Conservation (phyloP, 495 filamentous ascomycete genomes). For the Rhizodiscina lignyota region DNA sequence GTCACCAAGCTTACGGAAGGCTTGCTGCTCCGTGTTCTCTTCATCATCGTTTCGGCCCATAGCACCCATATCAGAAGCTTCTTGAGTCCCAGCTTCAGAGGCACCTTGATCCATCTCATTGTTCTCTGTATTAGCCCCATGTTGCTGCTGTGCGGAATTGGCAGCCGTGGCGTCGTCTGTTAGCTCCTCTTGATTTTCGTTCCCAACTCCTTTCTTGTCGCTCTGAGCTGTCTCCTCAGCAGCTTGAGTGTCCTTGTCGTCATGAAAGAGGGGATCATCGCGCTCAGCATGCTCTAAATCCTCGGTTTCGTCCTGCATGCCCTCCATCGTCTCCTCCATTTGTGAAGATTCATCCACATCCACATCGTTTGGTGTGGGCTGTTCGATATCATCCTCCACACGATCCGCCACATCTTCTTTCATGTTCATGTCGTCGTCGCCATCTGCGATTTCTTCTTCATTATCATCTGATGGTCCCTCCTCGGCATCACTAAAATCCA, state of each 20-base stretch:
- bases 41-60: no score
- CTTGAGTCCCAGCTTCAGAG: constrained; percentile 10
- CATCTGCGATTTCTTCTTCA: constrained; percentile 3
- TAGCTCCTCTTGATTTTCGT: no score
- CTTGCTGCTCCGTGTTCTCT: no score
- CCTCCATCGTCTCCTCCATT: background rate
- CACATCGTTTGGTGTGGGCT: background rate
- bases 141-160: constrained; percentile 10
- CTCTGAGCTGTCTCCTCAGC: background rate
- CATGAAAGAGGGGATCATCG: background rate
- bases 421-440: constrained; percentile 1
- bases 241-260: background rate
- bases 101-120: constrained; percentile 7
- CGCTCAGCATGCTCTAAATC: background rate
- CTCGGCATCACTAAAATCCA: constrained; percentile 43
- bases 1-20: constrained; percentile 86
- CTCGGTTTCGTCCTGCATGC: background rate
- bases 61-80: constrained; percentile 13
- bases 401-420: constrained; percentile 1
- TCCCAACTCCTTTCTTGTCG: background rate
- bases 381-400: background rate
- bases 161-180: no score
- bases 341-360: background rate
- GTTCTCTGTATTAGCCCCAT: constrained; percentile 10
- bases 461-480: constrained; percentile 53